Conservation (phyloP, 306 rosid genomes). For the Luffa acutangula region DNA sequence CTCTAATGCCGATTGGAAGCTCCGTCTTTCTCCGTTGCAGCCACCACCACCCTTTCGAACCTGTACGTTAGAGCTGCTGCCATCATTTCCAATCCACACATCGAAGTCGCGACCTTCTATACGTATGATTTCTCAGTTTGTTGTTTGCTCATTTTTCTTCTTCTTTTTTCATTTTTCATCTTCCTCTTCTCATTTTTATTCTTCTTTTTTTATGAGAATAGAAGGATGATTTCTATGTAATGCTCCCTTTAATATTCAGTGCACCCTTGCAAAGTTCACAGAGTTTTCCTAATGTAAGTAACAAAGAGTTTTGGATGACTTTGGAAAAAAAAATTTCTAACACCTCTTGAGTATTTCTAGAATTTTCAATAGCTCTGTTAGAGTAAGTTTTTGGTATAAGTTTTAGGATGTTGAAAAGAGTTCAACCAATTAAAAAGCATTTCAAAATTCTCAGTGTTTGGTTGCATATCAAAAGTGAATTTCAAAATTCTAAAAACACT, state of each 20-base stretch:
- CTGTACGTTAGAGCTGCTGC: too few relatives aligned
- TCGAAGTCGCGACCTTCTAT: too few relatives aligned
- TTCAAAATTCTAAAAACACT: background rate
- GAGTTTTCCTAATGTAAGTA: background rate
- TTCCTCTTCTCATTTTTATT: too few relatives aligned
- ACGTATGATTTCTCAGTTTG: too few relatives aligned
- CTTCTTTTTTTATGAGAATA: too few relatives aligned
- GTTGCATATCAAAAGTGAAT: background rate
- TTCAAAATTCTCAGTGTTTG: background rate
- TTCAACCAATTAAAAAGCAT: background rate
- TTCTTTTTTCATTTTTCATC: too few relatives aligned
- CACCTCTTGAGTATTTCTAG: background rate
- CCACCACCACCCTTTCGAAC: too few relatives aligned
- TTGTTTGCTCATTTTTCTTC: too few relatives aligned
- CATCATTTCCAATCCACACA: too few relatives aligned
- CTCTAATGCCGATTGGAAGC: too few relatives aligned
- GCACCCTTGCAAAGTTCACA: constrained; percentile 51
- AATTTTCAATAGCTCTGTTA: background rate
- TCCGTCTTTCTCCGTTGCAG: too few relatives aligned
- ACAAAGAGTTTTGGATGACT: background rate
- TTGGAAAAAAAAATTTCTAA: background rate
- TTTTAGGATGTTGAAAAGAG: background rate
- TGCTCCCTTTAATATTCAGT: constrained; percentile 80
- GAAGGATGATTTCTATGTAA: too few relatives aligned
- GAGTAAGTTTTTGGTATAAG: background rate